Base-by-base conservation (phyloP, 2,329 filamentous ascomycete species). In the Davidsoniella neocaledoniae region DNA sequence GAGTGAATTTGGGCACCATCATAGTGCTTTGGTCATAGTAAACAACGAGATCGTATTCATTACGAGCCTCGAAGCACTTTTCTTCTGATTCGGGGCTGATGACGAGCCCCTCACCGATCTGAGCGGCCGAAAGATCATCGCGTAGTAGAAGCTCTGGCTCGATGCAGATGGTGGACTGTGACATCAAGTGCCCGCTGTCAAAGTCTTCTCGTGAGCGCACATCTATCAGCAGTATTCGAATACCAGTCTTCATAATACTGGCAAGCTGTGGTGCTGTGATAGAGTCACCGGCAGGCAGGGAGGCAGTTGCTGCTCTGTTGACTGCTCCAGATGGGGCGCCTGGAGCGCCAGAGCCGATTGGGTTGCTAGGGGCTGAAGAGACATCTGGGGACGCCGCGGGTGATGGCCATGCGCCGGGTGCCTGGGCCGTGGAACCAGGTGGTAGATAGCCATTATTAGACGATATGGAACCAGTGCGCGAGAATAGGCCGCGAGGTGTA, bases 151-250 rank as follows among this genome's bases (percentile, higher is more conserved):
- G 75, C 21, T 68, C 71, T 2, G 88, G 86, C 58, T 98, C 91
- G 53, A 98, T 76, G 62, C 91, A 98, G 42, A 98, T 86, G 38
- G 87, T 84, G 5, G 77, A 81, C 50, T 80, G 80, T 5, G 83
- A 79, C 68, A 83, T 83, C 55, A 98, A 87, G 61, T 98, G 91
- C 0, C 91, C 91, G 44, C 81, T 73, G 57, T 96, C 86, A 60
- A 85, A 98, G 7, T 83, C 76, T 48, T 83, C 77, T 23, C 91
- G 79, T 50, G 76, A 69, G 38, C 91, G 80, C 40, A 95, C 78
- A 62, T 98, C 91, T 55, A 98, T 86, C 21, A 96, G 63, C 10
- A 98, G 67, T 21, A 95, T 71, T 65, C 79, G 65, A 66, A 86
- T 53, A 7, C 46, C 48, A 7, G 54, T 65, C 50, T 72, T 70